These are phyloP conservation scores for Xerocomellus dryophilus DNA, from an alignment of 768 basidiomycete genomes.

Conservation along the genomic window DNA sequence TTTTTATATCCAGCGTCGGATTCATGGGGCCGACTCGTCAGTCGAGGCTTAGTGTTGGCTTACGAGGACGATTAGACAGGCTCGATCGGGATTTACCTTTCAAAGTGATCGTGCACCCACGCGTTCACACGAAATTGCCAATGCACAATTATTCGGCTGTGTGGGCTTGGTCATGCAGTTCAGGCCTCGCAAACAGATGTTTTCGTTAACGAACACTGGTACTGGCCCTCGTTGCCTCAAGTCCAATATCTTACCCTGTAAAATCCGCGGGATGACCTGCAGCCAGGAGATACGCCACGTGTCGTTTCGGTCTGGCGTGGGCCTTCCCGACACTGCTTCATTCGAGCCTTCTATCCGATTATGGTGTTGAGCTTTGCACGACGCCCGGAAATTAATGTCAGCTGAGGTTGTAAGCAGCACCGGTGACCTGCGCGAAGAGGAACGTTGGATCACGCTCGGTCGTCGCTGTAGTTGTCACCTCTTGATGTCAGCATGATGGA, in stretches of 20 bases:
- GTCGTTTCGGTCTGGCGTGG: neutral
- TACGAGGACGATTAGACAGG: conserved; percentile 13
- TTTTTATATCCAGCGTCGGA: conserved; percentile 19
- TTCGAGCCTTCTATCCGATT: neutral
- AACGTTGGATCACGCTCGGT: neutral
- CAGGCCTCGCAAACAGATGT: neutral
- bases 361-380: neutral
- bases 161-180: neutral
- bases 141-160: neutral
- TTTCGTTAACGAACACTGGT: neutral
- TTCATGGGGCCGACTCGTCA: neutral
- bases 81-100: conserved; percentile 22
- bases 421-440: too few relatives aligned
- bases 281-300: neutral
- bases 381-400: neutral
- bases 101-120: conserved; percentile 20
- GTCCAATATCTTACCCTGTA: neutral
- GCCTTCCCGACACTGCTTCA: neutral
- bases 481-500: too few relatives aligned
- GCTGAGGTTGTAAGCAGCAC: neutral
- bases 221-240: too few relatives aligned
- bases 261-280: neutral
- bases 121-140: conserved; percentile 22
- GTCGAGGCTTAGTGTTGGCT: conserved; percentile 2
- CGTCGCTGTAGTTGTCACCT: too few relatives aligned